Conservation (phyloP, 148 eudicot species). For the Tetragonia tetragonoides region DNA sequence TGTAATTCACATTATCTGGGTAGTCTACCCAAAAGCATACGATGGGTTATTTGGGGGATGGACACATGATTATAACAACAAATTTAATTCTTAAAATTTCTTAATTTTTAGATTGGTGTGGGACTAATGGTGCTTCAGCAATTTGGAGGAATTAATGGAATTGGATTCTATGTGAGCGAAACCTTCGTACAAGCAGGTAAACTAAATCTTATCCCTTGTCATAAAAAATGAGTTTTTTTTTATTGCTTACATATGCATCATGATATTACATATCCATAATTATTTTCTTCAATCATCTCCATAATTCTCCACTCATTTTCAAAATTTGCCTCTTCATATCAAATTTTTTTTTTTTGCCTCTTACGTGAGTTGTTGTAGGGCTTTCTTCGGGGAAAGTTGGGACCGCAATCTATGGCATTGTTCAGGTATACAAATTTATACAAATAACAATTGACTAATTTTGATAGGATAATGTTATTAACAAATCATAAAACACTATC, state of each 20-base stretch:
- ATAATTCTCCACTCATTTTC: too few relatives aligned
- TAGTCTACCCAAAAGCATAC: too few relatives aligned
- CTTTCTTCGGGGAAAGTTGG: constrained; percentile 45
- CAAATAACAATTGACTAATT: too few relatives aligned
- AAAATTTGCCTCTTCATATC: not conserved
- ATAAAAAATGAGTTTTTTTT: not conserved
- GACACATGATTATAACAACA: not conserved
- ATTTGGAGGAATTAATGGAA: constrained; percentile 65
- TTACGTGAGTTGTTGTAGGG: not conserved
- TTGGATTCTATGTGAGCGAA: constrained; percentile 55
- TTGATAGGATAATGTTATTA: too few relatives aligned
- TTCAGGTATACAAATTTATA: not conserved
- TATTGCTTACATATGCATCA: too few relatives aligned
- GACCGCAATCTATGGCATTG: constrained; percentile 43
- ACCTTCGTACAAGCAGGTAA: constrained; percentile 66
- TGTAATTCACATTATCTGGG: too few relatives aligned
- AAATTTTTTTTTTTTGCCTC: too few relatives aligned
- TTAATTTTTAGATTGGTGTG: constrained; percentile 45
- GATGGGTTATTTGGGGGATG: too few relatives aligned
- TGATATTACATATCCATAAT: too few relatives aligned
- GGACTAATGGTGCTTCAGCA: constrained; percentile 74
- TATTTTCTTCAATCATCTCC: too few relatives aligned
- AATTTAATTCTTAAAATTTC: not conserved
- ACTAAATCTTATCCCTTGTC: not conserved
- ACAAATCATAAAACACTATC: too few relatives aligned